phyloP scores from a whole-genome alignment of 2,329 filamentous ascomycete genomes.

The Calonectria pseudoreteaudii region DNA sequence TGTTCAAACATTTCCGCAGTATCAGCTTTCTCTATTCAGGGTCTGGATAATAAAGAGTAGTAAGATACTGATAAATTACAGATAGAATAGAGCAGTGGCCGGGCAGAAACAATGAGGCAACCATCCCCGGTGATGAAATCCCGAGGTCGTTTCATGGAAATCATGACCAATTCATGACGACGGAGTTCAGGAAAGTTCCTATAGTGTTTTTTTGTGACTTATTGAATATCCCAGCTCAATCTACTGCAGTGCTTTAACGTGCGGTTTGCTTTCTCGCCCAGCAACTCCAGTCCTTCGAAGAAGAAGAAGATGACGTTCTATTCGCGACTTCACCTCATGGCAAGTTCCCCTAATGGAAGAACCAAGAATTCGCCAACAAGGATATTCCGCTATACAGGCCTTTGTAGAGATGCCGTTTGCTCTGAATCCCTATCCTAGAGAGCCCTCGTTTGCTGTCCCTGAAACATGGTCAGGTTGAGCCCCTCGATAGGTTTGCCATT shows the following conservation, averaged over 20 bases:
- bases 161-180: background rate
- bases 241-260: background rate
- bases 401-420: slow-evolving; percentile 39
- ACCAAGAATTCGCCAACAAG: background rate
- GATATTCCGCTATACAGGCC: slow-evolving; percentile 9
- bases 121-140: background rate
- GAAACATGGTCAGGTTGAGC: slow-evolving; percentile 19
- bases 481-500: slow-evolving; percentile 23
- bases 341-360: background rate
- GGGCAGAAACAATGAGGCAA: background rate
- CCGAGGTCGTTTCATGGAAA: background rate
- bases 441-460: slow-evolving; percentile 37
- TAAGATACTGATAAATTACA: slow-evolving; percentile 21
- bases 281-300: background rate
- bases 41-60: slow-evolving; percentile 46
- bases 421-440: slow-evolving; percentile 45
- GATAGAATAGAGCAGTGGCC: background rate
- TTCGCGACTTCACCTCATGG: slow-evolving; percentile 35
- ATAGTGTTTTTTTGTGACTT: background rate
- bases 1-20: slow-evolving; percentile 61
- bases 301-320: background rate
- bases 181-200: background rate
- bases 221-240: background rate
- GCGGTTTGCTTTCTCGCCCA: background rate
- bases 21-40: slow-evolving; percentile 52